Conservation (phyloP, 495 filamentous ascomycete species). For the Lophium mytilinum region DNA sequence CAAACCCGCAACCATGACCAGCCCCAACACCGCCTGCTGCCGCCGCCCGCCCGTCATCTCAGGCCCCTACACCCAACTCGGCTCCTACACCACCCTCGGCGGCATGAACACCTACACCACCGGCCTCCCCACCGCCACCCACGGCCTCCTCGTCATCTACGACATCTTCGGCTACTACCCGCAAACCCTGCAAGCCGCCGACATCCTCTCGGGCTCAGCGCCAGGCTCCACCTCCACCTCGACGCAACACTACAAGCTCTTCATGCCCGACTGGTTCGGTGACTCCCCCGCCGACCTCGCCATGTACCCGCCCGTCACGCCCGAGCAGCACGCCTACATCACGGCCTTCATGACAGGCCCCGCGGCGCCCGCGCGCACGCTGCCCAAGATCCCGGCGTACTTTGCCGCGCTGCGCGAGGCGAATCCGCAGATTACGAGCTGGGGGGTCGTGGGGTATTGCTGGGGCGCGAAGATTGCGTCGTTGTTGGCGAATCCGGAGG, state of each 20-base stretch:
- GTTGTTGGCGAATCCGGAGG: slow-evolving; percentile 38
- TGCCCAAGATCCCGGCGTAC: slow-evolving; percentile 42
- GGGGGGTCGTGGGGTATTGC: slow-evolving; percentile 78
- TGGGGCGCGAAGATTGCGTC: slow-evolving; percentile 50
- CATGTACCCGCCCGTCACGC: slow-evolving; percentile 3
- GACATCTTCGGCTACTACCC: slow-evolving; percentile 43
- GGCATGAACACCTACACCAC: slow-evolving; percentile 27
- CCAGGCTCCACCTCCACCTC: background rate
- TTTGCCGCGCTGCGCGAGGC: slow-evolving; percentile 47
- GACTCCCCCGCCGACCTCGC: background rate
- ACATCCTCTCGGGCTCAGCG: slow-evolving; percentile 32
- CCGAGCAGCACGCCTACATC: slow-evolving; percentile 63
- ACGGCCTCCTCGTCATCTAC: slow-evolving; percentile 40
- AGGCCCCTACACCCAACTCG: slow-evolving; percentile 5
- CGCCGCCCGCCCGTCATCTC: slow-evolving; percentile 47
- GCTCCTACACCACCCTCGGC: background rate
- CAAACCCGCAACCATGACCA: background rate
- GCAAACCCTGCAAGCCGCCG: slow-evolving; percentile 45
- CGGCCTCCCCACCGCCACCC: slow-evolving; percentile 28
- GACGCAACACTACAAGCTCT: background rate
- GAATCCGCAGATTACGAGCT: slow-evolving; percentile 52
- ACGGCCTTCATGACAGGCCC: slow-evolving; percentile 63
- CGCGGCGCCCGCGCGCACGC: slow-evolving; percentile 47
- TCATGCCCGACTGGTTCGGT: slow-evolving; percentile 11
- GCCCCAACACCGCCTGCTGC: slow-evolving; percentile 17